These are phyloP conservation scores for Camellia granthamiana DNA, from an alignment of 148 eudicot species.

Conservation along the genomic window DNA sequence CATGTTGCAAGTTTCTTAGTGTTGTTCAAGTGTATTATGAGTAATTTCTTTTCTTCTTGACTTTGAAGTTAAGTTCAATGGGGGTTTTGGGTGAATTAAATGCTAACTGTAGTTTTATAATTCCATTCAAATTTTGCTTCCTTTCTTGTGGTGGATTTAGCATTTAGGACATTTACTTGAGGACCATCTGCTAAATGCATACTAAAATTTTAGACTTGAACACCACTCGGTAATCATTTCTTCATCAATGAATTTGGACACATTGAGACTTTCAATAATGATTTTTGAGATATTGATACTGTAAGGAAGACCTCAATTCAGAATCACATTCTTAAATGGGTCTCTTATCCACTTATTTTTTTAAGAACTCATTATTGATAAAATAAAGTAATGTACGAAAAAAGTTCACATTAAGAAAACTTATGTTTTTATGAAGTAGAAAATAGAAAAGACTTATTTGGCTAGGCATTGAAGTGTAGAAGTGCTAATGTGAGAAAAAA, in stretches of 20 bases:
- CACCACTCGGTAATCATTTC: not conserved
- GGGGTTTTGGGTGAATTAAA: not conserved
- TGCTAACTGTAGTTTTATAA: not conserved
- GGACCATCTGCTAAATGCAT: not conserved
- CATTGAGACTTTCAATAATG: too few species aligned
- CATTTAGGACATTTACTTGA: not conserved
- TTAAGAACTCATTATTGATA: not conserved
- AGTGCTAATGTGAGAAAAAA: not conserved
- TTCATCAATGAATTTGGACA: too few species aligned
- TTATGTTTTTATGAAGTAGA: not conserved
- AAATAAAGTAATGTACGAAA: not conserved
- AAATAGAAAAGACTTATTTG: not conserved
- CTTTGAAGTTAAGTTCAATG: not conserved
- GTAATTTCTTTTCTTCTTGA: not conserved
- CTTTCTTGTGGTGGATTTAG: not conserved
- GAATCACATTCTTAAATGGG: too few species aligned
- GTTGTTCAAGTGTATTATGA: not conserved
- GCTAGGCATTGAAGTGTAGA: not conserved
- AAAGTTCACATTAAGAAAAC: not conserved
- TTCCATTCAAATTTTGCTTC: not conserved
- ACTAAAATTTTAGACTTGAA: not conserved
- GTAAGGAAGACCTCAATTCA: too few species aligned
- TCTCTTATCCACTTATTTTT: too few species aligned
- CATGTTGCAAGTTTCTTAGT: not conserved
- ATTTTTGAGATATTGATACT: too few species aligned